Conservation (phyloP, 345 rosid species). For the Syzygium oleosum region DNA sequence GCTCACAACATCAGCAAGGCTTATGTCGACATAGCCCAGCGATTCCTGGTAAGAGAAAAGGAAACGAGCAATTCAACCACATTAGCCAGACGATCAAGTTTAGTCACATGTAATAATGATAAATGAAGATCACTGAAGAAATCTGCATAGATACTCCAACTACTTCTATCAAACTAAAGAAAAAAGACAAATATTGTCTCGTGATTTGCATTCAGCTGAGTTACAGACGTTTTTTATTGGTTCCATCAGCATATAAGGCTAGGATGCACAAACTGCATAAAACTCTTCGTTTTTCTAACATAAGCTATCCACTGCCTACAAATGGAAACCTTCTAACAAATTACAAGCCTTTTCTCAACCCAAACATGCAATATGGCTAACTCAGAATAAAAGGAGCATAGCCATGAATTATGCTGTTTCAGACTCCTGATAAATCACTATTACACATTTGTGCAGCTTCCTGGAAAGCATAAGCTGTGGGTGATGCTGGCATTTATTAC, state of each 20-base stretch:
- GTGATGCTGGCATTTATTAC: not conserved
- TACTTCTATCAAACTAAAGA: not conserved
- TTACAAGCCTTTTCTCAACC: not conserved
- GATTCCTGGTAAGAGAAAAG: conserved; percentile 44
- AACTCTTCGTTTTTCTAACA: not conserved
- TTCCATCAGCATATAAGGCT: not conserved
- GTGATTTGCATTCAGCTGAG: not conserved
- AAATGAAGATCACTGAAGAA: not conserved
- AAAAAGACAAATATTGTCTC: not conserved
- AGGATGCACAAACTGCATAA: not conserved
- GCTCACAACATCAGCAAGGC: conserved; percentile 67
- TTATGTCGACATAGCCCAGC: conserved; percentile 65
- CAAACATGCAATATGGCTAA: not conserved
- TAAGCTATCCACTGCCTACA: not conserved
- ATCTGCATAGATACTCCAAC: not conserved
- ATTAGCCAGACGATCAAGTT: not conserved
- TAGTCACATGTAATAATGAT: not conserved
- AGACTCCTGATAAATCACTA: not conserved
- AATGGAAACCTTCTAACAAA: not conserved
- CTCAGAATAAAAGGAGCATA: not conserved
- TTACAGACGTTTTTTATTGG: not conserved
- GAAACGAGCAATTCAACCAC: not conserved
- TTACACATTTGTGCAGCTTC: not conserved
- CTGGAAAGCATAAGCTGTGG: not conserved
- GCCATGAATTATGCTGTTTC: not conserved